Percentiles rank a stretch among this genome's conserved stretches.
Evolutionary conservation across 306 rosid species (phyloP).

Genomic region (Inga leiocalycina): DNA sequence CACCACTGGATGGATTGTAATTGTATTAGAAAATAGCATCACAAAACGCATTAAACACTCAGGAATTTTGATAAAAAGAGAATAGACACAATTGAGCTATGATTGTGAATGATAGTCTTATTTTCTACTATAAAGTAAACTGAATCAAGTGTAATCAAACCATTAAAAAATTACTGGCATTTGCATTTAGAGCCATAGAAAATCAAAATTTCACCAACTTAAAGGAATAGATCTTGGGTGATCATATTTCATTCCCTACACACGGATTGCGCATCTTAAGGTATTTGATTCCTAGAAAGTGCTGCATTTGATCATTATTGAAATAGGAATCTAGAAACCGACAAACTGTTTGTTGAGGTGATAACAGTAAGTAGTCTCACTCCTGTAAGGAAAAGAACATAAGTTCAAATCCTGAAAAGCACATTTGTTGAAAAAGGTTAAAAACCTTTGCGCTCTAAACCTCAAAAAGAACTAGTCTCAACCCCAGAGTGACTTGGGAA

Average conservation of each 20-base stretch:
- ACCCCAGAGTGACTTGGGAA: no score
- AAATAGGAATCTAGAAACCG: neutral
- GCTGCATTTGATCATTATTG: neutral
- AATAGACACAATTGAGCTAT: neutral
- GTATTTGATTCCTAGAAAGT: neutral
- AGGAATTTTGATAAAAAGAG: neutral
- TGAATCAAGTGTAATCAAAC: neutral
- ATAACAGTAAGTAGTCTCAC: no score
- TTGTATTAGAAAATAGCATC: neutral
- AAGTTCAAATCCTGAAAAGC: fast-evolving
- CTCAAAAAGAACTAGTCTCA: no score
- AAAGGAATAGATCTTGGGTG: neutral
- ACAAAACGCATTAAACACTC: neutral
- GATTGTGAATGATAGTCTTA: neutral
- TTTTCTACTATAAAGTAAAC: neutral
- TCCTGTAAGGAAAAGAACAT: no score
- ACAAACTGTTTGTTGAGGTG: no score
- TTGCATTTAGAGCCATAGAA: neutral
- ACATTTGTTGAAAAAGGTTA: no score
- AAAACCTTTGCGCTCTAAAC: no score
- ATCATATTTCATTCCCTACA: neutral
- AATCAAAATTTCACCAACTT: slow-evolving; percentile 3
- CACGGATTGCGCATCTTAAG: neutral
- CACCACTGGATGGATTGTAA: neutral
- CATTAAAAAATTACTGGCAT: neutral